Base-by-base conservation (phyloP, 2,329 filamentous ascomycete species). In the Fusarium sp. region DNA sequence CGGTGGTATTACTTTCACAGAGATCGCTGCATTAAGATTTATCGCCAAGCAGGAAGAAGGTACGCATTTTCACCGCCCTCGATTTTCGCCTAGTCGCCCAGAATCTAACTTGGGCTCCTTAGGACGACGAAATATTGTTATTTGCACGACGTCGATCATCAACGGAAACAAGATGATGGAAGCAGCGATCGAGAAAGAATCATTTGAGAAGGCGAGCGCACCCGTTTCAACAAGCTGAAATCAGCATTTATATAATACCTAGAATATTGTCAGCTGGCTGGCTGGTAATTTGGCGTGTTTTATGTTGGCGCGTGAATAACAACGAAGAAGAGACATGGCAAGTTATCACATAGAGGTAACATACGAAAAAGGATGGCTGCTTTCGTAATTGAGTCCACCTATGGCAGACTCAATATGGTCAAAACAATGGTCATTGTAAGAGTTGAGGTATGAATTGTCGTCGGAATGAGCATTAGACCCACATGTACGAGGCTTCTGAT, bases 1-100 rank as follows among this genome's bases (percentile, higher is more conserved):
- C 18, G 96, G 96, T n/a, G 97, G 96, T 3, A 92, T 99, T 57
- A 97, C 94, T 0, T 97, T 97, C 76, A 95, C 96, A 0, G 96
- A 99, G 80, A 95, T 99, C 77, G 94, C 97, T 40, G 96, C 97
- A 20, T 78, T 99, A 76, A 87, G 97, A 56, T 98, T 97, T 77
- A 91, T 99, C 71, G 93, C 92, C 11, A 89, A 89, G 76, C 90
- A 95, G 79, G 90, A 96, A 88, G 87, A 92, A 84, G 86, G 88
- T 89, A 76, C 71, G 83, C 75, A 57, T 18, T 51, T 37, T 42
- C 42, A 56, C n/a, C 31, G 31, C 30, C 26, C 37, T 28, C 26
- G 15, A 28, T 37, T 34, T 23, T 33, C 18, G 16, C 36, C 15
- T 44, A 26, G 30, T 45, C 20, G n/a, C 13, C 11, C 36, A 8